Conservation (phyloP, 1,284 basidiomycete genomes). For the Wolfiporia cocos region DNA sequence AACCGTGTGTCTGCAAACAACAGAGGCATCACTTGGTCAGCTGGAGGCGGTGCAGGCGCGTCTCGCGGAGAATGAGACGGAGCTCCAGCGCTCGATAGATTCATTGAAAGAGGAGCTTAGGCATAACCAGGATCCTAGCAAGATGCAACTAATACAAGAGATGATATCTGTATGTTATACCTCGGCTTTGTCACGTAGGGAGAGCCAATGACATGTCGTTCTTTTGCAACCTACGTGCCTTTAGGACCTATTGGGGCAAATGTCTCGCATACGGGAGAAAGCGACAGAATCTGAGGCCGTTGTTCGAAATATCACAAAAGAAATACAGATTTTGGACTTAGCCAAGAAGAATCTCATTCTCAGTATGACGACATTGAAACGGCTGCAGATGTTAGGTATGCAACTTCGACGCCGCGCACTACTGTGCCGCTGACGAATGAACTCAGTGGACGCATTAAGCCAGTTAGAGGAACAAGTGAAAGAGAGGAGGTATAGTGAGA, state of each 20-base stretch:
- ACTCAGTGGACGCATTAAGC: constrained; percentile 78
- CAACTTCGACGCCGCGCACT: constrained; percentile 12
- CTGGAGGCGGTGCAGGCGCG: constrained; percentile 57
- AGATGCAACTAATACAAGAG: constrained; percentile 86
- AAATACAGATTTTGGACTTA: constrained; percentile 91
- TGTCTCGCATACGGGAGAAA: constrained; percentile 92
- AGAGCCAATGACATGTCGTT: background rate
- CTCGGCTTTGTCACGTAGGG: constrained; percentile 2
- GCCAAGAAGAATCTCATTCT: constrained; percentile 91
- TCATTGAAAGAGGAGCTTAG: constrained; percentile 61
- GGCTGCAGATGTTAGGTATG: constrained; percentile 91
- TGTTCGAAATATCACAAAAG: constrained; percentile 92
- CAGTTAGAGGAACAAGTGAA: constrained; percentile 78
- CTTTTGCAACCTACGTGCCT: background rate
- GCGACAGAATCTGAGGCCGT: constrained; percentile 95
- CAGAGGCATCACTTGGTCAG: constrained; percentile 64
- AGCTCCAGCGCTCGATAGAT: constrained; percentile 71
- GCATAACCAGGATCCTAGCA: constrained; percentile 74
- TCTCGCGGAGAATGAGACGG: constrained; percentile 53
- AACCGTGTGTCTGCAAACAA: too few relatives aligned
- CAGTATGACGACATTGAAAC: constrained; percentile 87
- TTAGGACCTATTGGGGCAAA: constrained; percentile 88
- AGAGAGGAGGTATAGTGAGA: constrained; percentile 78
- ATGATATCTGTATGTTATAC: constrained; percentile 76
- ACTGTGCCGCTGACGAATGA: too few relatives aligned